Evolutionary conservation across 2,329 filamentous ascomycete genomes (phyloP), one percentile per base, ranked within the genome.

Genomic region (Claviceps sorghi): DNA sequence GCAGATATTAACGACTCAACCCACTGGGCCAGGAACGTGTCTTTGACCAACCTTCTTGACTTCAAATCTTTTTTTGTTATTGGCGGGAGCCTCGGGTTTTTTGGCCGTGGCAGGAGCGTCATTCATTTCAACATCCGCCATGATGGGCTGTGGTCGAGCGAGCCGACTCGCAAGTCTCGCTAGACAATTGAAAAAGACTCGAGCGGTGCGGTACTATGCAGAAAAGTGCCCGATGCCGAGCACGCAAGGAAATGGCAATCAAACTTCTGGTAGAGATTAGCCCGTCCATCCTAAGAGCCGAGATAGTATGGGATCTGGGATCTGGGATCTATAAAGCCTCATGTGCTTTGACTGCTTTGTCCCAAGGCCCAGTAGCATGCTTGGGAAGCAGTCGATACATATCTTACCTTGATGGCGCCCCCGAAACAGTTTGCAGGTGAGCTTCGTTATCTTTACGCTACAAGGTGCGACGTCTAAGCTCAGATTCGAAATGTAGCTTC

Each of bases 51-150:
- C 93, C 85, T 98, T 98, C 74, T 98, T 98, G 57, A 98, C 91
- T 68, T 98, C 93, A 60, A 98, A 98, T 59, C 88, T 86, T 76
- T 96, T 95, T 80, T 94, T 96, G 50, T 74, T 66, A 57, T 77
- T 78, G 19, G 69, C 63, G 43, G 32, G 26, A 19, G 69, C 72
- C 29, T 69, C 70, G 17, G 66, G 65, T 65, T 76, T 78, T 68
- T 82, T 86, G 29, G 75, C 71, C 21, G 73, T 71, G 57, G 77
- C 69, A 36, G 82, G 80, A 47, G 86, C 89, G 69, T 97, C 93
- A 52, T 87, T 86, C 93, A 97, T 97, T 64, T 96, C 89, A 49
- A 97, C 84, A 71, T 98, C 93, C 54, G 90, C 87, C 93, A 97
- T 97, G 57, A 13, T 54, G 45, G 29, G n/a, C 4, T 21, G 13